Evolutionary conservation across 1,139 yeast genomes (phyloP).

Genomic region (Arxiozyma heterogenica): DNA sequence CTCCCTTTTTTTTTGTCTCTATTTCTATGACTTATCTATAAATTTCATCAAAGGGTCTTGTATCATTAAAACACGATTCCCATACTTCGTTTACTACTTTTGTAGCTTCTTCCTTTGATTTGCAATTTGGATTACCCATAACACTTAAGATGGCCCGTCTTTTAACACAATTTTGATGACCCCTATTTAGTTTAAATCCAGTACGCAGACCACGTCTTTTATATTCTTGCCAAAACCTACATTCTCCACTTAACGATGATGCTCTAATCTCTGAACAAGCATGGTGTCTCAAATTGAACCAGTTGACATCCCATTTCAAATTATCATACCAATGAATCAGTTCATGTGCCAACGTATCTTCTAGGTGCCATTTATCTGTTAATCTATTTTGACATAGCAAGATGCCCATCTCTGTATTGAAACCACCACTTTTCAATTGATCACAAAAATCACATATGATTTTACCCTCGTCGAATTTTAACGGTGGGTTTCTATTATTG

Average conservation of each 20-base stretch:
- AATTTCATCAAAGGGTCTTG: slow-evolving; percentile 90
- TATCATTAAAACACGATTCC: slow-evolving; percentile 88
- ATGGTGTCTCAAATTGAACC: slow-evolving; percentile 78
- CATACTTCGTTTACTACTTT: slow-evolving; percentile 78
- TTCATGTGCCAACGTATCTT: slow-evolving; percentile 88
- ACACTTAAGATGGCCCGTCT: slow-evolving; percentile 85
- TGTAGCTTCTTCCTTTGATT: slow-evolving; percentile 62
- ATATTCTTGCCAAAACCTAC: slow-evolving; percentile 82
- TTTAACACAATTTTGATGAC: slow-evolving; percentile 84
- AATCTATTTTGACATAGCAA: slow-evolving; percentile 80
- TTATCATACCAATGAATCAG: slow-evolving; percentile 90
- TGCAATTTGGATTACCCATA: slow-evolving; percentile 75
- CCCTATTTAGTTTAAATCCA: slow-evolving; percentile 40
- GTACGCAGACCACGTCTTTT: slow-evolving; percentile 35
- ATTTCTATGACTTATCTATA: slow-evolving; percentile 32
- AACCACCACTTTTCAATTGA: slow-evolving; percentile 85
- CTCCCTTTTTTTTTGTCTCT: too few relatives aligned
- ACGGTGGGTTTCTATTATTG: slow-evolving; percentile 4
- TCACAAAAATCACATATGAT: slow-evolving; percentile 81
- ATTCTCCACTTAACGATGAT: slow-evolving; percentile 87
- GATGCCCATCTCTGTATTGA: slow-evolving; percentile 82
- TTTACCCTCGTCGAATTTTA: slow-evolving; percentile 31
- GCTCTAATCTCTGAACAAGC: slow-evolving; percentile 97
- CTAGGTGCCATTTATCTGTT: slow-evolving; percentile 69
- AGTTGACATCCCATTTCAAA: slow-evolving; percentile 75